Conservation (phyloP, 345 rosid genomes). For the Acer negundo region DNA sequence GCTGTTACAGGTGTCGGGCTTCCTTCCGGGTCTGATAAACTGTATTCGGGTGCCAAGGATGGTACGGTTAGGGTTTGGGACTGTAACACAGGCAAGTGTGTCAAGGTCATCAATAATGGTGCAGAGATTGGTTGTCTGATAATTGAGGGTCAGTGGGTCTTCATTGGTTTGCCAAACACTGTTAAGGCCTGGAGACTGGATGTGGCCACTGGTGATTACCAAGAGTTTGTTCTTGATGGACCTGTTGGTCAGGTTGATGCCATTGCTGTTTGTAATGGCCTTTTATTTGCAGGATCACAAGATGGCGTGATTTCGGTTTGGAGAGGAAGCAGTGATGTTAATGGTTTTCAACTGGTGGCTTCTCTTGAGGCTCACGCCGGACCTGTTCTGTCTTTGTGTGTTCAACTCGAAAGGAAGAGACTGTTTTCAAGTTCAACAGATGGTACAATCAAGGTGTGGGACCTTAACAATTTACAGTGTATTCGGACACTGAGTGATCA, state of each 20-base stretch:
- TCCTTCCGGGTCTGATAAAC: conserved; percentile 18
- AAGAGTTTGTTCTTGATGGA: background rate
- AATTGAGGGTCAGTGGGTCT: background rate
- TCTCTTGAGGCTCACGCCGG: background rate
- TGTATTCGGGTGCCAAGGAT: conserved; percentile 16
- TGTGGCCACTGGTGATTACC: background rate
- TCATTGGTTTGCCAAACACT: conserved; percentile 2
- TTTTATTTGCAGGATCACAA: conserved; percentile 9
- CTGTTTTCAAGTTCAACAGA: background rate
- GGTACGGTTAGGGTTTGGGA: conserved; percentile 17
- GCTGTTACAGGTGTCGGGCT: background rate
- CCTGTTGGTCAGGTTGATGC: conserved; percentile 2
- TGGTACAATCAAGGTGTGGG: conserved; percentile 2
- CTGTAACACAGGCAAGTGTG: conserved; percentile 5
- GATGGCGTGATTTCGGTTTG: conserved; percentile 14
- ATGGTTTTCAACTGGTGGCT: background rate
- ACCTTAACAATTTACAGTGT: conserved; percentile 4
- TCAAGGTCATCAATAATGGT: background rate
- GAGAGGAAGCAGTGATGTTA: background rate
- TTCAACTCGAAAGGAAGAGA: background rate
- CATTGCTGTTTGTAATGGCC: background rate
- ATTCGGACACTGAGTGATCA: background rate
- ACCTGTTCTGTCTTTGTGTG: background rate
- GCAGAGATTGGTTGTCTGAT: conserved; percentile 9
- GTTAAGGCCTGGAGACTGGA: background rate